A percentile compares a stretch with the other conserved stretches of the same genome.
phyloP scores from a whole-genome alignment of 2,329 filamentous ascomycete genomes.

The Aspergillus sp. region DNA sequence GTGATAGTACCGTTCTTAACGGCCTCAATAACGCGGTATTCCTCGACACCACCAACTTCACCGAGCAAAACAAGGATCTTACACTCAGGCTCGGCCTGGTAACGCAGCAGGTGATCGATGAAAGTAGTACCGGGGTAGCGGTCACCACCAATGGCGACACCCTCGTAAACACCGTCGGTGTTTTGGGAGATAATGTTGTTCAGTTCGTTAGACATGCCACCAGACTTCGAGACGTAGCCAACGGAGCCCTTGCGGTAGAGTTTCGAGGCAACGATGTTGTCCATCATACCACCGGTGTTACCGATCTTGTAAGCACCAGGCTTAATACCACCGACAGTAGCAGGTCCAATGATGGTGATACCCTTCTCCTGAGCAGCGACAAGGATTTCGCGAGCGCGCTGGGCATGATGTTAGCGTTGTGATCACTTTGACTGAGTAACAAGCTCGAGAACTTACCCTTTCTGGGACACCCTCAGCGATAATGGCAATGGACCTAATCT shows the following conservation, averaged over 20 bases:
- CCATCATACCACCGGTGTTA: constrained; percentile 99
- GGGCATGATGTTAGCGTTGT: constrained; percentile 13
- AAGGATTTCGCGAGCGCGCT: constrained; percentile 97
- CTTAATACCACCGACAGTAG: constrained; percentile 99
- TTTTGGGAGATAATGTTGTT: constrained; percentile 99
- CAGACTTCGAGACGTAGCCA: constrained; percentile 99
- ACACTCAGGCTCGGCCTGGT: constrained; percentile 94
- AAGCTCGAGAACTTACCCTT: constrained; percentile 61
- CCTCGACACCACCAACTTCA: constrained; percentile 98
- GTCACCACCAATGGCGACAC: constrained; percentile 98
- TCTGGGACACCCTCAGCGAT: constrained; percentile 99
- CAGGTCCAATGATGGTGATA: constrained; percentile 96
- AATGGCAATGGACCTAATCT: constrained; percentile 98
- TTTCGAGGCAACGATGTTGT: constrained; percentile 99
- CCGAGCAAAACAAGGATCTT: constrained; percentile 95
- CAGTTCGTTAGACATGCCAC: constrained; percentile 99
- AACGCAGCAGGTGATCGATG: constrained; percentile 96
- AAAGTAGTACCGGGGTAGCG: constrained; percentile 98
- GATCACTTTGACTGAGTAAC: not conserved
- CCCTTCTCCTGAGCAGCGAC: constrained; percentile 97
- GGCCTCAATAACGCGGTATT: constrained; percentile 99
- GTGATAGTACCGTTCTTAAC: constrained; percentile 92
- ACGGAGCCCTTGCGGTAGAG: constrained; percentile 99
- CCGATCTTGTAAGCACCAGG: constrained; percentile 99
- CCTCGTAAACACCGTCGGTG: constrained; percentile 98